Percentiles rank a stretch among this genome's conserved stretches.
Evolutionary conservation across 140 eudicot genomes (phyloP).

Genomic region (Erigeron philadelphicus): DNA sequence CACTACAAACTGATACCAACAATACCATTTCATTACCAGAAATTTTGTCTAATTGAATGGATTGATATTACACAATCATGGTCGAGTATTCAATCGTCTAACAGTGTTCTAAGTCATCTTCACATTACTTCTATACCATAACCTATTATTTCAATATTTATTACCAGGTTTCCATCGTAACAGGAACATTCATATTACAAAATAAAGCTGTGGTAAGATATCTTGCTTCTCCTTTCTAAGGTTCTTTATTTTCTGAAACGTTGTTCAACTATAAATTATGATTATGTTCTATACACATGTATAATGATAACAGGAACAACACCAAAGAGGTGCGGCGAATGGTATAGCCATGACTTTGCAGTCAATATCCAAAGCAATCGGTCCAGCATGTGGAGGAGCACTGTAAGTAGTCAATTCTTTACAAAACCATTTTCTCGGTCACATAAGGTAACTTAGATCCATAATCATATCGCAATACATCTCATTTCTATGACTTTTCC

Average conservation of each 20-base stretch:
- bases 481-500: slow-evolving; percentile 1
- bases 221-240: background rate
- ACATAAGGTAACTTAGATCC: background rate
- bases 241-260: background rate
- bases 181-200: slow-evolving; percentile 64
- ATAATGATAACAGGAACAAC: slow-evolving; percentile 48
- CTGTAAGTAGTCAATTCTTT: slow-evolving; percentile 45
- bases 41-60: too few relatives aligned
- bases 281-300: slow-evolving; percentile 1
- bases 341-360: slow-evolving; percentile 68
- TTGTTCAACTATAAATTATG: background rate
- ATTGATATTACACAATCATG: background rate
- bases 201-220: slow-evolving; percentile 69
- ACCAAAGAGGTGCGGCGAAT: slow-evolving; percentile 82
- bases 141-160: slow-evolving; percentile 4
- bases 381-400: slow-evolving; percentile 81
- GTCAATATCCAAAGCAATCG: slow-evolving; percentile 66
- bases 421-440: background rate
- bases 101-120: background rate
- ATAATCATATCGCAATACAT: background rate
- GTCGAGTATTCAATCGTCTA: background rate
- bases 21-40: too few relatives aligned
- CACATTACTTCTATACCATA: background rate
- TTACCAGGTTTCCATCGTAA: slow-evolving; percentile 57
- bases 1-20: too few relatives aligned